These are phyloP conservation scores for Brasilioporus rufonigricans DNA, from an alignment of 768 basidiomycete species.

Conservation along the genomic window DNA sequence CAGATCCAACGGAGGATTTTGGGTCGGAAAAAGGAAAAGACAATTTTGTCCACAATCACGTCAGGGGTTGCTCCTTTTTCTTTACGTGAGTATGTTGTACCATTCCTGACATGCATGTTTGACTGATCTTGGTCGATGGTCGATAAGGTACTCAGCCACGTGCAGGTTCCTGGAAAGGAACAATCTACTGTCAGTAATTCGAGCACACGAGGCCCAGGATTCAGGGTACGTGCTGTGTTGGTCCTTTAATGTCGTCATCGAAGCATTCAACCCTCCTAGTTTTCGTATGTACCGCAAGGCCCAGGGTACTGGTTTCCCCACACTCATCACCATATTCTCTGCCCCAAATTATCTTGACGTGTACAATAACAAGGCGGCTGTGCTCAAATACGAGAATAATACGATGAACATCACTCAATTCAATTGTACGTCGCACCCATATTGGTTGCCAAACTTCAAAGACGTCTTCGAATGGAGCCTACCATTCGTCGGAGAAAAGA, in stretches of 20 bases:
- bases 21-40: slow-evolving; percentile 66
- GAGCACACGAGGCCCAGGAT: slow-evolving; percentile 97
- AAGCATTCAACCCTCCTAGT: slow-evolving; percentile 33
- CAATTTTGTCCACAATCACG: slow-evolving; percentile 67
- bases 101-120: neutral
- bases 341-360: slow-evolving; percentile 97
- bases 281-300: slow-evolving; percentile 96
- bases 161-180: slow-evolving; percentile 94
- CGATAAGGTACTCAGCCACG: slow-evolving; percentile 73
- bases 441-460: slow-evolving; percentile 97
- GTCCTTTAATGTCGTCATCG: neutral
- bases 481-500: slow-evolving; percentile 96
- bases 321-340: slow-evolving; percentile 96
- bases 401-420: slow-evolving; percentile 95
- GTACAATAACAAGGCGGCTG: slow-evolving; percentile 94
- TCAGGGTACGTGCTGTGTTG: slow-evolving; percentile 59
- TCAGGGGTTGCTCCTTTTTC: slow-evolving; percentile 73
- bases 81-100: slow-evolving; percentile 51
- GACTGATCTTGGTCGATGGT: neutral
- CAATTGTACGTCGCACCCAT: slow-evolving; percentile 77
- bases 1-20: slow-evolving; percentile 72
- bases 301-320: slow-evolving; percentile 89
- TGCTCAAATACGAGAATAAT: slow-evolving; percentile 96
- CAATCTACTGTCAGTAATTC: slow-evolving; percentile 85
- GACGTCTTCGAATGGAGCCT: slow-evolving; percentile 98